A percentile compares a stretch with the other conserved stretches of the same genome.
phyloP scores from a whole-genome alignment of 2,329 filamentous ascomycete genomes.

The Sporothrix sp. region DNA sequence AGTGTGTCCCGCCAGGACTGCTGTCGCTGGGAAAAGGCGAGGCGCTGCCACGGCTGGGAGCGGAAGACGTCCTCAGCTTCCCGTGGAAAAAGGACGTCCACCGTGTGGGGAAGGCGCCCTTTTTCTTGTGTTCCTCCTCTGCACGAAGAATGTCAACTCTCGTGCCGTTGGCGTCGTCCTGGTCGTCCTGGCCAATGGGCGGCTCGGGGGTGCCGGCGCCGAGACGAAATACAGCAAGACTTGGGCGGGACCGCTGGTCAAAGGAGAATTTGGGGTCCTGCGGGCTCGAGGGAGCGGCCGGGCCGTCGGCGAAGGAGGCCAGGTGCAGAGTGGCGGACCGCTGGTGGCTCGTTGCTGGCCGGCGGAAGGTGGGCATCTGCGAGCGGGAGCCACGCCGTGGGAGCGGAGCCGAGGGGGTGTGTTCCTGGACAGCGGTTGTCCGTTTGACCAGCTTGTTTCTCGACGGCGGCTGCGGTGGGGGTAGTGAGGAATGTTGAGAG shows the following conservation, averaged over 20 bases:
- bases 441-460: constrained; percentile 75
- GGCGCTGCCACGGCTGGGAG: constrained; percentile 21
- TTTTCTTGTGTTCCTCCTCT: neutral
- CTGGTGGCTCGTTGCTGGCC: constrained; percentile 72
- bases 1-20: constrained; percentile 20
- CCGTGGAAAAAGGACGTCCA: constrained; percentile 53
- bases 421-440: constrained; percentile 45
- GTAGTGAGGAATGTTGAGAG: constrained; percentile 23
- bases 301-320: constrained; percentile 20
- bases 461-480: constrained; percentile 35
- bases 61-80: constrained; percentile 24
- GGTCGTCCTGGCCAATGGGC: constrained; percentile 8
- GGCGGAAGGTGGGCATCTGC: constrained; percentile 55
- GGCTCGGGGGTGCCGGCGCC: constrained; percentile 14
- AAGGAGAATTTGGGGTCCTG: constrained; percentile 24
- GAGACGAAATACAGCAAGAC: constrained; percentile 17
- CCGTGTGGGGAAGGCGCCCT: constrained; percentile 19
- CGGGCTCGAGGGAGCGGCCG: constrained; percentile 14
- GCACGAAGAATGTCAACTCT: neutral
- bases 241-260: constrained; percentile 25
- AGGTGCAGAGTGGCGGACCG: constrained; percentile 61
- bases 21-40: constrained; percentile 23
- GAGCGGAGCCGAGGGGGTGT: constrained; percentile 28
- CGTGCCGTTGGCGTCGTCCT: neutral
- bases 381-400: constrained; percentile 44